Conservation (phyloP, 176 grass and related monocot species). For the Tuctoria greenei region DNA sequence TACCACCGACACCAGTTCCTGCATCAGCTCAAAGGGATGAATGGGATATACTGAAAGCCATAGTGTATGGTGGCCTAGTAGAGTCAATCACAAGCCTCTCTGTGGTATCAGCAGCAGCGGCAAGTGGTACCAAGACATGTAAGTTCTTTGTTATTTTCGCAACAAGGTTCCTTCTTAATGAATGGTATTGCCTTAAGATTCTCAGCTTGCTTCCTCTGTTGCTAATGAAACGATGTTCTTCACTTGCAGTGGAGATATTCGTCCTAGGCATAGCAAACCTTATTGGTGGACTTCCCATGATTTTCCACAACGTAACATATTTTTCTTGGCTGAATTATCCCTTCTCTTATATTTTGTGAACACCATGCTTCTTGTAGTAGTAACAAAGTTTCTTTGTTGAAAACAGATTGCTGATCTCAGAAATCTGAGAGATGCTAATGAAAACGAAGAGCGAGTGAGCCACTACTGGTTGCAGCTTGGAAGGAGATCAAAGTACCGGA, state of each 20-base stretch:
- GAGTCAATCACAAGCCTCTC: constrained; percentile 62
- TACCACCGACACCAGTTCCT: not conserved
- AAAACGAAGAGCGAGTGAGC: constrained; percentile 25
- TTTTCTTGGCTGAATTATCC: not conserved
- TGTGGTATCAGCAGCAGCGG: constrained; percentile 59
- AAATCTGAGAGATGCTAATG: constrained; percentile 45
- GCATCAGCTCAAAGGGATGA: constrained; percentile 34
- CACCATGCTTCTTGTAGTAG: not conserved
- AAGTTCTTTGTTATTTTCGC: constrained; percentile 33
- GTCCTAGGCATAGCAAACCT: constrained; percentile 69
- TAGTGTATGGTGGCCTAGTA: constrained; percentile 73
- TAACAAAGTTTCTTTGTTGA: not conserved
- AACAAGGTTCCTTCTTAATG: not conserved
- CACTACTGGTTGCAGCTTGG: constrained; percentile 73
- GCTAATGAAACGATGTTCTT: constrained; percentile 30
- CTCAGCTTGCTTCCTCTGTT: not conserved
- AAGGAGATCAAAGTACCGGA: constrained; percentile 43
- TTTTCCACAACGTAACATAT: constrained; percentile 69
- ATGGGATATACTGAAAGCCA: constrained; percentile 69
- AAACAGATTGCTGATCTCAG: constrained; percentile 73
- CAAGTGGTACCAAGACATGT: constrained; percentile 65
- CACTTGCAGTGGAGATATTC: constrained; percentile 70
- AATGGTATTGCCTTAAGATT: not conserved
- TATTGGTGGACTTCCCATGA: constrained; percentile 63
- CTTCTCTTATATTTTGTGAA: not conserved